These are phyloP conservation scores for Solanum commersonii DNA, from an alignment of 257 asterid genomes.

Conservation along the genomic window DNA sequence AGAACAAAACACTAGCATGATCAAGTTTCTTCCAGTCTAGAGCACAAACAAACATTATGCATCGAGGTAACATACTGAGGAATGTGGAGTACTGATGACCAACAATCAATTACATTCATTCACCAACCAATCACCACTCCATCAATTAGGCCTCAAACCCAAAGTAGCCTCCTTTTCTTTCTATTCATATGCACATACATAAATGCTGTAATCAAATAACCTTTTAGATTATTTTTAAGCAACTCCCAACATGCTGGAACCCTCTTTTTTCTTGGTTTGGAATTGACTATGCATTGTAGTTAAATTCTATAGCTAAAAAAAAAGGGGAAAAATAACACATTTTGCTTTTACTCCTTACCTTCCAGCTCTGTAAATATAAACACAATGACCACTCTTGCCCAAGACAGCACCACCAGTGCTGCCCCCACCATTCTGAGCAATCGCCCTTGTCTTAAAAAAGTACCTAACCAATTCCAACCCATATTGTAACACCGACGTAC, in stretches of 20 bases:
- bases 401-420: background rate
- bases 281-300: background rate
- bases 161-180: background rate
- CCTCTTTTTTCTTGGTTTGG: background rate
- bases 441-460: conserved; percentile 41
- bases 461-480: conserved; percentile 68
- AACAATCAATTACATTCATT: background rate
- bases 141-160: background rate
- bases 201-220: background rate
- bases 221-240: background rate
- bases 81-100: background rate
- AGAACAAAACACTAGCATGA: background rate
- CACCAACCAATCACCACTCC: background rate
- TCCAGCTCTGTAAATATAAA: conserved; percentile 66
- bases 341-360: conserved; percentile 28
- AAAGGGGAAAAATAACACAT: background rate
- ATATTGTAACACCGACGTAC: conserved; percentile 67
- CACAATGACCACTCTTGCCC: conserved; percentile 49
- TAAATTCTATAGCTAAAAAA: background rate
- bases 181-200: background rate
- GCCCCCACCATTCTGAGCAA: conserved; percentile 2
- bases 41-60: background rate
- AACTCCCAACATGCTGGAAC: background rate
- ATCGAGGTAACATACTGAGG: background rate
- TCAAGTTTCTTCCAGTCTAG: background rate